These are phyloP conservation scores for Xylaria sp. DNA, from an alignment of 2,329 filamentous ascomycete species.

Conservation along the genomic window DNA sequence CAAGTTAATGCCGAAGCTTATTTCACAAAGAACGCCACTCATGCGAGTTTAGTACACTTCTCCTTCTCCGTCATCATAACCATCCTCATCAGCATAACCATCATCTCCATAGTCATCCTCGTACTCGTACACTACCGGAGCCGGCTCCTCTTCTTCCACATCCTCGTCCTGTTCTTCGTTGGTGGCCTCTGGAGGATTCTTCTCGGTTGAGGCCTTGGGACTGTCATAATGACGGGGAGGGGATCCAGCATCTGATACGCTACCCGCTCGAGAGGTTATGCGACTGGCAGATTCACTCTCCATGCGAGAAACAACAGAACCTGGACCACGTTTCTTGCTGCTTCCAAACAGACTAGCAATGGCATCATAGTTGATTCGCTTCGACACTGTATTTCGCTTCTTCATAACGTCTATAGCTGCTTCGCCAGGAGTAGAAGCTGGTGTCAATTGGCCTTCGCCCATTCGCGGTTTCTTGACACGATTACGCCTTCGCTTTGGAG, in stretches of 20 bases:
- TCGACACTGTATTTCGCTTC: constrained; percentile 71
- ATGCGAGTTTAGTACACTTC: constrained; percentile 42
- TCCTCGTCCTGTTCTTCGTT: constrained; percentile 52
- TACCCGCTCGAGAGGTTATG: constrained; percentile 51
- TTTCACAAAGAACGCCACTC: constrained; percentile 12
- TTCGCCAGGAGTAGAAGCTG: constrained; percentile 75
- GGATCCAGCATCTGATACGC: constrained; percentile 51
- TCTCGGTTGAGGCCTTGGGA: constrained; percentile 37
- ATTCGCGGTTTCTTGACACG: constrained; percentile 63
- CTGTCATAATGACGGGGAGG: constrained; percentile 18
- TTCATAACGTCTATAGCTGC: constrained; percentile 76
- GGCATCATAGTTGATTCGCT: constrained; percentile 79
- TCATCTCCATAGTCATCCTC: constrained; percentile 42
- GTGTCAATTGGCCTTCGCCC: constrained; percentile 72
- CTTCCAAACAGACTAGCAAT: constrained; percentile 68
- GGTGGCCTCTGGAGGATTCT: constrained; percentile 50
- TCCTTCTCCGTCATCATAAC: constrained; percentile 49
- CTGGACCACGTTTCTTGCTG: constrained; percentile 57
- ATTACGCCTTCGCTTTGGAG: constrained; percentile 68
- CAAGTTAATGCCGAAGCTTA: neutral
- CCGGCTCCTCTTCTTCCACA: constrained; percentile 52
- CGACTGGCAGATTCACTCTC: constrained; percentile 57
- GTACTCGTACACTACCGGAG: constrained; percentile 53
- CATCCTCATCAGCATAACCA: constrained; percentile 45
- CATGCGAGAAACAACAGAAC: constrained; percentile 58